Evolutionary conservation across 768 basidiomycete species (phyloP), one percentile per base, ranked within the genome.

Genomic region (Calocybe gangraenosa): DNA sequence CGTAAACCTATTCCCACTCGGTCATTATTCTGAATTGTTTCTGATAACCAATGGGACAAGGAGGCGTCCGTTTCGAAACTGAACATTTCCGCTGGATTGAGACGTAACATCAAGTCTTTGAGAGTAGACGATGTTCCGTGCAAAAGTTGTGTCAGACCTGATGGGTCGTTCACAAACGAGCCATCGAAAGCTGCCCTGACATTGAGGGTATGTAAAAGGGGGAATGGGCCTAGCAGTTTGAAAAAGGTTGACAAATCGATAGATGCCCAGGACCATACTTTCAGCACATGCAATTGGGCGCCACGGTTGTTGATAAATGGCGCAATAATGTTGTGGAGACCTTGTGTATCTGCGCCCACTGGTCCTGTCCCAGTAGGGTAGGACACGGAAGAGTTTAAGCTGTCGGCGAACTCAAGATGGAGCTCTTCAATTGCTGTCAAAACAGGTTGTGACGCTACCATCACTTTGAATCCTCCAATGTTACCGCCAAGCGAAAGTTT

Each of bases 191-290:
- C 60, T 31, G 66, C 64, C 7, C 68, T 65, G 19, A 74, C 51
- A 33, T 60, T 61, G 36, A 73, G 60, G 20, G 54, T 43, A 21
- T 56, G 44, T 19, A 77, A 58, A 6, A 37, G 42, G 5, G 70
- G 68, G 38, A 71, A 70, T 8, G 44, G 22, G 3, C 51, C 55
- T 13, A 73, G 49, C 19, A 54, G 45, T 20, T 55, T 33, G 54
- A 76, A 73, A 40, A 75, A 64, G 1, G 50, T 37, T 3, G 73
- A 73, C 13, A 77, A 58, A 44, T 75, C 70, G 5, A 68, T 48
- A 0, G 63, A 58, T 2, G 65, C 62, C 67, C 67, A 73, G 2
- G 70, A 73, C 57, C 65, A 67, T 8, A 75, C 49, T 28, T 55
- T 63, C 36, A 77, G 50, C 1, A 55, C 53, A 19, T 58, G 50